phyloP scores from a whole-genome alignment of 164 flowering plant species.

The Pachysandra terminalis region DNA sequence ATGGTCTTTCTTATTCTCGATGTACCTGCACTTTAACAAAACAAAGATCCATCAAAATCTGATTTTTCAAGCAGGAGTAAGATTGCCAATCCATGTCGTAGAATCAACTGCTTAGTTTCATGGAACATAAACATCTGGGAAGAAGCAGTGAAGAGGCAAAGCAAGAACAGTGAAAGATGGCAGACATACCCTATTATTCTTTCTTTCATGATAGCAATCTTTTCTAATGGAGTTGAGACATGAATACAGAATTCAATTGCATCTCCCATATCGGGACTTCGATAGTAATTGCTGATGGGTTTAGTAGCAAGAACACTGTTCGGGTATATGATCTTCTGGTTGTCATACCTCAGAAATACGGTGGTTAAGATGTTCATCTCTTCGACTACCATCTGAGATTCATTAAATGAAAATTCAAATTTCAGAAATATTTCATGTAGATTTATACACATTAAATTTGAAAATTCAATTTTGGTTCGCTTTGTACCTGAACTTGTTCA shows the following conservation, averaged over 20 bases:
- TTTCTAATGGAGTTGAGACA: conserved; percentile 57
- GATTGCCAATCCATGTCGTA: no score
- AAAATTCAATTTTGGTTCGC: neutral
- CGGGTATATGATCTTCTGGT: conserved; percentile 43
- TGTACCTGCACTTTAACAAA: conserved; percentile 31
- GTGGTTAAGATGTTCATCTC: conserved; percentile 80
- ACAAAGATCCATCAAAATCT: neutral
- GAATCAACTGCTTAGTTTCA: no score
- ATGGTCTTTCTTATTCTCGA: conserved; percentile 53
- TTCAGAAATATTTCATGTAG: no score
- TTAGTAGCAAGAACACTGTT: conserved; percentile 43
- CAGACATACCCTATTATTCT: conserved; percentile 40
- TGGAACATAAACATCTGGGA: no score
- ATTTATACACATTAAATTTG: neutral
- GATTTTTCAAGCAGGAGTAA: neutral
- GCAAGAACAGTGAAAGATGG: neutral
- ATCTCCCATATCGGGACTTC: conserved; percentile 80
- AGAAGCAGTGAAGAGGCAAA: neutral
- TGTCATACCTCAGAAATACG: conserved; percentile 54
- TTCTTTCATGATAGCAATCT: conserved; percentile 43
- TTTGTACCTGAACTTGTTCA: conserved; percentile 54
- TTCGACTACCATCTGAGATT: conserved; percentile 57
- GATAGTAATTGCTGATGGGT: conserved; percentile 50
- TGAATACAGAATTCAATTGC: conserved; percentile 52
- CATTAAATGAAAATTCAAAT: neutral